Percentiles rank a stretch among this genome's conserved stretches.
Evolutionary conservation across 2,329 filamentous ascomycete species (phyloP).

Genomic region (Ceratocystis lukuohia): DNA sequence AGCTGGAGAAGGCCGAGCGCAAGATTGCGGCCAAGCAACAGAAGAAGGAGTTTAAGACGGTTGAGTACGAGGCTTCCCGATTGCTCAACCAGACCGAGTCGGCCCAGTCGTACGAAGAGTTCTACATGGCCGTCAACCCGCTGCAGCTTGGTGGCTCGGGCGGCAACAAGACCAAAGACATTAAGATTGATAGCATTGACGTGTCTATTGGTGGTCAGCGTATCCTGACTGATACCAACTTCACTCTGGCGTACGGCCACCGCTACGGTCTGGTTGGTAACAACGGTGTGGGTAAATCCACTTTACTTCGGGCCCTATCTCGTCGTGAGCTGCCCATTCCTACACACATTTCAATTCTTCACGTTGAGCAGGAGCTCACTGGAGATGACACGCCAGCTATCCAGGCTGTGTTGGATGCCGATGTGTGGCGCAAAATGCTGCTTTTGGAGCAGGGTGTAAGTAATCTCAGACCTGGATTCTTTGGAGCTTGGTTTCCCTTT

Average conservation of each 20-base stretch:
- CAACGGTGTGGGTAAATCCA: constrained; percentile 98
- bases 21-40: constrained; percentile 98
- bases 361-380: constrained; percentile 94
- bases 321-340: constrained; percentile 89
- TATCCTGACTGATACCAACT: constrained; percentile 78
- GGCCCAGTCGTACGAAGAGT: constrained; percentile 91
- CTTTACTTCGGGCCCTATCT: constrained; percentile 80
- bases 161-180: constrained; percentile 88
- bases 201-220: constrained; percentile 80
- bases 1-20: constrained; percentile 93
- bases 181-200: constrained; percentile 94
- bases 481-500: neutral
- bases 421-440: constrained; percentile 96
- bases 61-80: constrained; percentile 90
- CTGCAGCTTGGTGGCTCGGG: constrained; percentile 65
- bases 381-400: constrained; percentile 91
- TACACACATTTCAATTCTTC: constrained; percentile 94
- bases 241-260: constrained; percentile 83
- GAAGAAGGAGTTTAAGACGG: constrained; percentile 96
- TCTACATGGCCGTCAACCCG: constrained; percentile 99
- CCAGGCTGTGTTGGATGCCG: constrained; percentile 90
- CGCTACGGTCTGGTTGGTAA: constrained; percentile 96
- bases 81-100: constrained; percentile 72
- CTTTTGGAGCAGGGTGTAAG: constrained; percentile 72
- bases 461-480: constrained; percentile 18